These are phyloP conservation scores for Pichia membranifaciens DNA, from an alignment of 805 yeast genomes.

Conservation along the genomic window DNA sequence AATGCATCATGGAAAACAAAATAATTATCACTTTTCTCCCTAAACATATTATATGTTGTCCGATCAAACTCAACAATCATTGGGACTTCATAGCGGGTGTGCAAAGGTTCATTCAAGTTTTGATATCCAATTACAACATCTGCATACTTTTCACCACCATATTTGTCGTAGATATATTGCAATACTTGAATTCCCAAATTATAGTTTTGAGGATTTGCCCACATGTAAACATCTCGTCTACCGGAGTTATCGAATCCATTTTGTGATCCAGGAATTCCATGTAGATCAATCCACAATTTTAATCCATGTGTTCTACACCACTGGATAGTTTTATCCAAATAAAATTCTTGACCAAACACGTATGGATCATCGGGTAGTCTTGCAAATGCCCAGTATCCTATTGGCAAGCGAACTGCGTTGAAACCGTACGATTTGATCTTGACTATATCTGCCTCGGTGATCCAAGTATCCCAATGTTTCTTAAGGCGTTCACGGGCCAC, in stretches of 20 bases:
- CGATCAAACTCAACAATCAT: constrained; percentile 35
- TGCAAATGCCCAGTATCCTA: constrained; percentile 78
- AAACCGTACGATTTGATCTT: constrained; percentile 49
- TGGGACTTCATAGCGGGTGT: constrained; percentile 42
- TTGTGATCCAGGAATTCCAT: constrained; percentile 80
- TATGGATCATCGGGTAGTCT: constrained; percentile 50
- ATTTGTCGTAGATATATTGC: constrained; percentile 44
- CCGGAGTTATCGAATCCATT: constrained; percentile 86
- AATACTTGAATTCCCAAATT: constrained; percentile 46
- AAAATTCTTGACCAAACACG: constrained; percentile 58
- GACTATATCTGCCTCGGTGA: constrained; percentile 52
- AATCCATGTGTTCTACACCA: constrained; percentile 62
- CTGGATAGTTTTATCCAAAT: constrained; percentile 55
- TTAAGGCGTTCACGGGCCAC: constrained; percentile 39
- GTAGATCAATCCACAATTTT: constrained; percentile 70
- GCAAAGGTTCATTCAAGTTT: constrained; percentile 67
- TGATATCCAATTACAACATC: constrained; percentile 68
- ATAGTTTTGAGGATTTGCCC: constrained; percentile 40
- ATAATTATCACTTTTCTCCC: constrained; percentile 35
- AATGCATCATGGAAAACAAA: constrained; percentile 68
- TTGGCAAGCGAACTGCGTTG: constrained; percentile 69
- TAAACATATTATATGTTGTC: constrained; percentile 39
- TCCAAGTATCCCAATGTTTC: constrained; percentile 54
- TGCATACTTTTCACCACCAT: constrained; percentile 41
- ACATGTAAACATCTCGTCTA: constrained; percentile 42